Conservation (phyloP, 805 yeast genomes). For the Wickerhamomyces pijperi region DNA sequence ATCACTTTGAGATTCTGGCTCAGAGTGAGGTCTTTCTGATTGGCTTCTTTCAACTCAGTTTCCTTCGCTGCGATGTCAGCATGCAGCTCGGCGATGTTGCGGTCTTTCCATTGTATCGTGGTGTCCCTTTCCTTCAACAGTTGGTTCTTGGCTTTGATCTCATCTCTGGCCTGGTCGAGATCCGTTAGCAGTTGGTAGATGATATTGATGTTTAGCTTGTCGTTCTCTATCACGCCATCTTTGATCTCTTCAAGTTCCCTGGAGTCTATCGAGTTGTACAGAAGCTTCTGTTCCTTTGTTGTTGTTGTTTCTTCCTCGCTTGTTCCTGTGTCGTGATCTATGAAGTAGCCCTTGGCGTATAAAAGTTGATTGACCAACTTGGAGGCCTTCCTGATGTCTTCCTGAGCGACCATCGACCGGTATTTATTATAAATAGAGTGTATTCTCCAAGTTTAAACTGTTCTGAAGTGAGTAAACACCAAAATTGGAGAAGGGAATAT, state of each 20-base stretch:
- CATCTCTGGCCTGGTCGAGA: conserved; percentile 6
- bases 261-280: neutral
- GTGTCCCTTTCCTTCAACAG: conserved; percentile 6
- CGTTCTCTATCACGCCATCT: conserved; percentile 1
- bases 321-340: neutral
- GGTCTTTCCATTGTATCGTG: conserved; percentile 5
- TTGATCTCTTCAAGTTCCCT: neutral
- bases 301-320: neutral
- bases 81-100: neutral
- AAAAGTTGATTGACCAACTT: neutral
- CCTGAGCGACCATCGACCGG: neutral
- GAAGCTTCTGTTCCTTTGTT: neutral
- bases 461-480: no score
- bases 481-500: no score
- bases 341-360: neutral
- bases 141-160: conserved; percentile 3
- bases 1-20: conserved; percentile 1
- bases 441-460: no score
- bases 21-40: neutral
- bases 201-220: conserved; percentile 8
- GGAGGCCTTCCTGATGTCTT: neutral
- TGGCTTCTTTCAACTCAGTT: conserved; percentile 3
- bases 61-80: neutral
- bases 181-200: conserved; percentile 9
- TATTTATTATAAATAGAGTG: no score